phyloP scores from a whole-genome alignment of 2,329 filamentous ascomycete species.

The Leptodontidium sp. region DNA sequence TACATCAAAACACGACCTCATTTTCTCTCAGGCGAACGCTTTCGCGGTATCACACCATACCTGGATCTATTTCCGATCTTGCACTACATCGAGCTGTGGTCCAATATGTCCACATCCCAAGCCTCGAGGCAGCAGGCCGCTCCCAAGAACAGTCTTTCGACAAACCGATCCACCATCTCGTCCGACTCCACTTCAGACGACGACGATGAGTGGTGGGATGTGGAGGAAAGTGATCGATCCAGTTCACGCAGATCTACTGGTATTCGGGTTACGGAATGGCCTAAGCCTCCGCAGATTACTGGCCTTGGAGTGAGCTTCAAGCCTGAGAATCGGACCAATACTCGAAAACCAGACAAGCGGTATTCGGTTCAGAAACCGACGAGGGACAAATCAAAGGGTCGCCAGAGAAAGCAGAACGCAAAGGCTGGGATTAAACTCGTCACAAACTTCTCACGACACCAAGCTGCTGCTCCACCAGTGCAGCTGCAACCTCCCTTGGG shows the following conservation, averaged over 20 bases:
- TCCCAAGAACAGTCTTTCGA: conserved; percentile 27
- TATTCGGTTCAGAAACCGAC: conserved; percentile 48
- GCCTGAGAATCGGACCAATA: conserved; percentile 29
- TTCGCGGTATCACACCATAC: not conserved
- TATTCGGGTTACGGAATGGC: conserved; percentile 37
- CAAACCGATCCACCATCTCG: conserved; percentile 36
- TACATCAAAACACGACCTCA: not conserved
- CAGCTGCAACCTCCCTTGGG: conserved; percentile 44
- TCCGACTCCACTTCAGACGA: conserved; percentile 40
- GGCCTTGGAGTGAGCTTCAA: conserved; percentile 29
- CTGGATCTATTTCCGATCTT: not conserved
- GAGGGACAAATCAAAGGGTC: conserved; percentile 62
- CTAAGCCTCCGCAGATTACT: conserved; percentile 33
- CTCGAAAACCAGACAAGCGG: conserved; percentile 37
- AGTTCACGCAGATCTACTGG: conserved; percentile 8
- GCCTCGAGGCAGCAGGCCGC: conserved; percentile 11
- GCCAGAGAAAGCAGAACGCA: conserved; percentile 67
- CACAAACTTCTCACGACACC: conserved; percentile 67
- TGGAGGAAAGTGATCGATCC: conserved; percentile 34
- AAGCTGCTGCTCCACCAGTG: conserved; percentile 56
- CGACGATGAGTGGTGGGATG: conserved; percentile 46
- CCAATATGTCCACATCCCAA: conserved; percentile 34
- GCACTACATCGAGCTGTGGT: not conserved
- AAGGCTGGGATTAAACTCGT: conserved; percentile 72
- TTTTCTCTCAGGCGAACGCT: not conserved